phyloP scores from a whole-genome alignment of 169 alveolate genomes.

The Plasmodium sp. region DNA sequence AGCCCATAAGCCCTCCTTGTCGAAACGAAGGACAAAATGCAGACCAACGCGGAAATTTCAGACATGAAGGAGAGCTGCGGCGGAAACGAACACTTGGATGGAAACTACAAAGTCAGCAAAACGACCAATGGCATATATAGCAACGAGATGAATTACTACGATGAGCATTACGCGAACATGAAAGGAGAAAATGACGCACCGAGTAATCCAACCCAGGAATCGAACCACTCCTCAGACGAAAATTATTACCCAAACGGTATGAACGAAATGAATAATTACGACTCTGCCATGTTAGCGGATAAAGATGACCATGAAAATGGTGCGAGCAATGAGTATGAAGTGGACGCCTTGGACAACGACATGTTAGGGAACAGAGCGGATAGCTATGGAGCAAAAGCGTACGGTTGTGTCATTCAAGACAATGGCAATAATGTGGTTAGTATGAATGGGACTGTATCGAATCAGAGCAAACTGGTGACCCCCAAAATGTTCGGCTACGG shows the following conservation, averaged over 20 bases:
- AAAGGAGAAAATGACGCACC: background rate
- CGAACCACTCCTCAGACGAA: background rate
- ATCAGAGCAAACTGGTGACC: background rate
- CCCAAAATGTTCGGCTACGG: background rate
- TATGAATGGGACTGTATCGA: background rate
- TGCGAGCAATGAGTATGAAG: background rate
- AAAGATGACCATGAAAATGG: background rate
- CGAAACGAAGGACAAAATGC: background rate
- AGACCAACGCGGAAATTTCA: background rate
- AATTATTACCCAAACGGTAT: constrained; percentile 13
- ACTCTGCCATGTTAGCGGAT: background rate
- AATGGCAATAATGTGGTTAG: background rate
- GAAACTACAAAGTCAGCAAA: background rate
- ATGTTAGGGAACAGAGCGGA: background rate
- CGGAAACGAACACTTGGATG: background rate
- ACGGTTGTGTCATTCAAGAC: background rate
- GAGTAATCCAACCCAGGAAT: background rate
- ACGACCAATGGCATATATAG: background rate
- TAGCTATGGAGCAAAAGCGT: background rate
- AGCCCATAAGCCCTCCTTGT: background rate
- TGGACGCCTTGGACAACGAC: background rate
- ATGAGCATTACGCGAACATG: background rate
- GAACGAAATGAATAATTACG: background rate
- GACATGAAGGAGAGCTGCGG: background rate
- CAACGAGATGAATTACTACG: background rate